Evolutionary conservation across 768 basidiomycete species (phyloP).

Genomic region (Trametes cubensis): DNA sequence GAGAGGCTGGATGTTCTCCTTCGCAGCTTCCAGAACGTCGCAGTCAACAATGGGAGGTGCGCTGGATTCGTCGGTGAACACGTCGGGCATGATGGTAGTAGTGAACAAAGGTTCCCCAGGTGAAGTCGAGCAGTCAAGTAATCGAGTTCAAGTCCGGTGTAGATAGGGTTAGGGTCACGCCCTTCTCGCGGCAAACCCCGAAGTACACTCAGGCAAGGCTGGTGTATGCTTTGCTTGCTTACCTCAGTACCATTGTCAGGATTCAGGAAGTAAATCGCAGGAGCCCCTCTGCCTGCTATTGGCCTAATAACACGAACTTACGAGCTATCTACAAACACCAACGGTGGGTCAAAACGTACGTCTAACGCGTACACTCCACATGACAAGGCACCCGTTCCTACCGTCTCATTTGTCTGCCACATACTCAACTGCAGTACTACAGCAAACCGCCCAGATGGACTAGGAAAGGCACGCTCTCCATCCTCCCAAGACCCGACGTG

Average conservation of each 20-base stretch:
- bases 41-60: conserved; percentile 66
- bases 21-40: conserved; percentile 79
- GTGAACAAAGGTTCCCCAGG: not conserved
- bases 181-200: too few species aligned
- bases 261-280: too few species aligned
- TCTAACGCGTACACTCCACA: not conserved
- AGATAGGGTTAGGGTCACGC: too few species aligned
- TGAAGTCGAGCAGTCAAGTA: not conserved
- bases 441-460: not conserved
- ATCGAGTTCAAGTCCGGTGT: not conserved
- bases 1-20: conserved; percentile 86
- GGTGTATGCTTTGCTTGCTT: too few species aligned
- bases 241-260: too few species aligned
- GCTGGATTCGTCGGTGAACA: conserved; percentile 39
- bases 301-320: not conserved
- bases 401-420: not conserved
- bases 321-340: not conserved
- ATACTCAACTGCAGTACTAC: not conserved
- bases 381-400: not conserved
- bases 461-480: not conserved
- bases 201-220: too few species aligned
- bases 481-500: not conserved
- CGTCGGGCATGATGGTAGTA: conserved; percentile 33
- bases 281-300: not conserved
- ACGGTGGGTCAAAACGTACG: not conserved